A percentile compares a stretch with the other conserved stretches of the same genome.
These are phyloP conservation scores for Gamarada debralockiae DNA, from an alignment of 495 filamentous ascomycete species.

Conservation along the genomic window DNA sequence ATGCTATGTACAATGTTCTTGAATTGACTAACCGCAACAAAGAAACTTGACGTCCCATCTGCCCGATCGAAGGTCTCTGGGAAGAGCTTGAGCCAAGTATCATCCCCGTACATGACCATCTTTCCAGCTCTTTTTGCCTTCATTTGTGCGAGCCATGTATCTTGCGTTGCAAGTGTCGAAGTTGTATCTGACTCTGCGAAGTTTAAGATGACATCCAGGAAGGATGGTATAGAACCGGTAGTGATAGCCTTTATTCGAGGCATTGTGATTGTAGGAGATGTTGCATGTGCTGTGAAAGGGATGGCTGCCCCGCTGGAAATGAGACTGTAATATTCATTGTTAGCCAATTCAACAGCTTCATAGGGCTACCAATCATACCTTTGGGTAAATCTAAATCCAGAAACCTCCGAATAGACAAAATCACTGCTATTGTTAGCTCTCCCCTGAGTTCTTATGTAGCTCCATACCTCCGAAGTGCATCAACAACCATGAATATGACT, in stretches of 20 bases:
- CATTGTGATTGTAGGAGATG: conserved; percentile 97
- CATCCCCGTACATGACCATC: conserved; percentile 93
- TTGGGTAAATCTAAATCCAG: conserved; percentile 88
- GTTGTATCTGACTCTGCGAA: conserved; percentile 91
- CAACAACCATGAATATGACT: conserved; percentile 95
- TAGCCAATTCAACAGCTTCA: conserved; percentile 10
- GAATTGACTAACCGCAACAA: conserved; percentile 78
- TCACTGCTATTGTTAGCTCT: conserved; percentile 55
- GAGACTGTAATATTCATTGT: conserved; percentile 52
- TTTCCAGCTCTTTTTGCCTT: conserved; percentile 64
- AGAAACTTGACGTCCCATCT: conserved; percentile 96
- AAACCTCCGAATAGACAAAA: conserved; percentile 81
- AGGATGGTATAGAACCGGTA: conserved; percentile 92
- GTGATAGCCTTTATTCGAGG: conserved; percentile 96
- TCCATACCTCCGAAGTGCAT: conserved; percentile 81
- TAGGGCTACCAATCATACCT: conserved; percentile 49
- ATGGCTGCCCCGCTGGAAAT: conserved; percentile 79
- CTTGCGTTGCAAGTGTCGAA: conserved; percentile 79
- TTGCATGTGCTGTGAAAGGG: conserved; percentile 95
- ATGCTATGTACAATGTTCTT: conserved; percentile 14
- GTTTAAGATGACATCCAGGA: conserved; percentile 94
- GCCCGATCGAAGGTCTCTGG: conserved; percentile 77
- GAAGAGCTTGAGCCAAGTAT: conserved; percentile 98
- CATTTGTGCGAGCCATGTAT: conserved; percentile 94
- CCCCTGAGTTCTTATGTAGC: background rate